Evolutionary conservation across 2,329 filamentous ascomycete species (phyloP).

Genomic region (Botrytis squamosa): DNA sequence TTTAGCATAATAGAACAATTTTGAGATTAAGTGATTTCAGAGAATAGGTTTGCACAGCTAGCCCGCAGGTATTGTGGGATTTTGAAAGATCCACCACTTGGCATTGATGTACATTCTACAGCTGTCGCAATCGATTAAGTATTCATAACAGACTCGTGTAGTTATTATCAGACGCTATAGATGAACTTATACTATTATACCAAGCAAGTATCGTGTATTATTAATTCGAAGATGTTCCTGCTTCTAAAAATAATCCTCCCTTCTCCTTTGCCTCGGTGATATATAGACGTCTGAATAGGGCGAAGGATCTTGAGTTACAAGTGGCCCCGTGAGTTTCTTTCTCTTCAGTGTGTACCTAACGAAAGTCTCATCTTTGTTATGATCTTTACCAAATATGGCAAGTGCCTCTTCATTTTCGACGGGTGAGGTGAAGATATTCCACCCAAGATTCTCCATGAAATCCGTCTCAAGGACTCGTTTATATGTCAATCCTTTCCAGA

Average conservation of each 20-base stretch:
- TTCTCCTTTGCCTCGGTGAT: neutral
- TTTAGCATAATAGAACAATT: too few relatives aligned
- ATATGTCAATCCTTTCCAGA: neutral
- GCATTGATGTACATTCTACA: neutral
- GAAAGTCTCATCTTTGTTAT: neutral
- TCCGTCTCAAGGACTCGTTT: neutral
- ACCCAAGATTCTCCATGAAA: neutral
- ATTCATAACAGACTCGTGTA: neutral
- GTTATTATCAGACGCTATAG: neutral
- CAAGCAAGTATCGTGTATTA: neutral
- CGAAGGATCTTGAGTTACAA: neutral
- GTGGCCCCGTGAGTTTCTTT: neutral
- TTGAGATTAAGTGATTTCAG: too few relatives aligned
- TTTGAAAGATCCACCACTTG: too few relatives aligned
- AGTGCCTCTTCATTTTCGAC: neutral
- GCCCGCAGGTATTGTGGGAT: too few relatives aligned
- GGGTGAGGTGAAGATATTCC: neutral
- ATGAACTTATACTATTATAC: neutral
- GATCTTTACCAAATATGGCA: neutral
- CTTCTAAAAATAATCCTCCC: neutral
- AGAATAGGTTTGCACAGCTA: too few relatives aligned
- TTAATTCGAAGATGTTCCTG: neutral
- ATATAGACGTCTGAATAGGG: neutral
- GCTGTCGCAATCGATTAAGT: neutral
- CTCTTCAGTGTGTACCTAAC: neutral